These are phyloP conservation scores for Boletus speciosus DNA, from an alignment of 768 basidiomycete genomes.

Conservation along the genomic window DNA sequence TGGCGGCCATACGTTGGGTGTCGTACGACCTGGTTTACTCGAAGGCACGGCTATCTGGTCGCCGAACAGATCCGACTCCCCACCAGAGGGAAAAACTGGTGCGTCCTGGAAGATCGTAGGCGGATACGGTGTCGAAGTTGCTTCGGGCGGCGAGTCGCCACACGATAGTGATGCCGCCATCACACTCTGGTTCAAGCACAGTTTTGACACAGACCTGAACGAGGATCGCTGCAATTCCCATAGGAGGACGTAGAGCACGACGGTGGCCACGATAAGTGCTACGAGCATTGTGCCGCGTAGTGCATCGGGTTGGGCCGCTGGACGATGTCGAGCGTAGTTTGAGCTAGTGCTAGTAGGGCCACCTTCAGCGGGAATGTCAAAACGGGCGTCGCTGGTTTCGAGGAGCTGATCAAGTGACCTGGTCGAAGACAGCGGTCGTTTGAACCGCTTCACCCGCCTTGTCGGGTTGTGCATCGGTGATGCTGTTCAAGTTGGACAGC, in stretches of 20 bases:
- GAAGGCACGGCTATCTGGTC: not conserved
- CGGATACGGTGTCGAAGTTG: not conserved
- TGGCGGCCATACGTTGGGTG: constrained; percentile 30
- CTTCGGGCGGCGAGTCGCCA: not conserved
- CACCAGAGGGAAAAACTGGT: not conserved
- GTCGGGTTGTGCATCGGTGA: constrained; percentile 17
- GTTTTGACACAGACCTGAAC: not conserved
- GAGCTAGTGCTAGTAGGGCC: not conserved
- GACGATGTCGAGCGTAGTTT: constrained; percentile 6
- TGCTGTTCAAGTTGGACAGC: not conserved
- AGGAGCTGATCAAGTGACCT: not conserved
- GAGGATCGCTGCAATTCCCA: constrained; percentile 17
- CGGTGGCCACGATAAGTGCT: constrained; percentile 16
- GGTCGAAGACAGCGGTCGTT: constrained; percentile 1
- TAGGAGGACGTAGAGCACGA: constrained; percentile 23
- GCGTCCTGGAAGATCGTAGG: not conserved
- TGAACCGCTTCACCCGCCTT: constrained; percentile 14
- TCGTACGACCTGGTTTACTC: not conserved
- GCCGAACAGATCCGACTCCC: not conserved
- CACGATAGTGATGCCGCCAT: not conserved
- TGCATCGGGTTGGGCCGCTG: not conserved
- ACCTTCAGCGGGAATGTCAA: not conserved
- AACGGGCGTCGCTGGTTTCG: not conserved
- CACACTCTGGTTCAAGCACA: not conserved
- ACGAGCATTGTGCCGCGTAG: constrained; percentile 16